Base-by-base conservation (phyloP, 768 basidiomycete species). In the Russula virescens region DNA sequence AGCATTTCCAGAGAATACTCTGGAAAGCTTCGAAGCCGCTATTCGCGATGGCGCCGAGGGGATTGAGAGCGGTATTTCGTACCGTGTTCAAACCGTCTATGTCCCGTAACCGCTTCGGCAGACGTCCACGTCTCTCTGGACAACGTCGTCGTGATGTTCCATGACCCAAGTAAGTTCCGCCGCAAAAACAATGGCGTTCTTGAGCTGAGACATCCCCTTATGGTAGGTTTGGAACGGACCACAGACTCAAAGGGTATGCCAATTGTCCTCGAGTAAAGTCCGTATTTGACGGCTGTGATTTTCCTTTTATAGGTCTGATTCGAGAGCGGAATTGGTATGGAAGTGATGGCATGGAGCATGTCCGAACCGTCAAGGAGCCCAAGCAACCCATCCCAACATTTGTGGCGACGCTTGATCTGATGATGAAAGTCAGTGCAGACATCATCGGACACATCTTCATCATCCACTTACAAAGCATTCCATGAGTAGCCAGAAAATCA, bases 111-210 rank as follows among this genome's bases (percentile, higher is more conserved):
- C 73, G 72, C 58, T 69, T 76, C 76, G 73, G 69, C 83, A 96
- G 95, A 97, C 84, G 93, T 98, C 70, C 95, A 98, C 75, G 88
- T 96, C 69, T 92, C 95, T 40, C 76, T 77, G 66, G 96, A 99
- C 74, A 81, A 85, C 70, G 83, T 91, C 45, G 88, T 98, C 38
- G 75, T 98, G 52, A 92, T 98, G 91, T 98, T 96, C 77, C 96
- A 99, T 75, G 96, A 98, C 74, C 90, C 93, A 18, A 83, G 86
- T 89, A 68, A 68, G 79, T 68, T 2, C 55, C 26, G 25, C 13
- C 3, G 45, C 23, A 10, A 14, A 23, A 28, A 34, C 14, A 19
- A 2, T n/a, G 28, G 38, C n/a, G 5, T 21, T 13, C 18, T 58
- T 42, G 61, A 48, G 58, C 55, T 58, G 31, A 65, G 31, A 31